Evolutionary conservation across 371 early-diverging fungal genomes (phyloP).

Genomic region (Actinomortierella ambigua): DNA sequence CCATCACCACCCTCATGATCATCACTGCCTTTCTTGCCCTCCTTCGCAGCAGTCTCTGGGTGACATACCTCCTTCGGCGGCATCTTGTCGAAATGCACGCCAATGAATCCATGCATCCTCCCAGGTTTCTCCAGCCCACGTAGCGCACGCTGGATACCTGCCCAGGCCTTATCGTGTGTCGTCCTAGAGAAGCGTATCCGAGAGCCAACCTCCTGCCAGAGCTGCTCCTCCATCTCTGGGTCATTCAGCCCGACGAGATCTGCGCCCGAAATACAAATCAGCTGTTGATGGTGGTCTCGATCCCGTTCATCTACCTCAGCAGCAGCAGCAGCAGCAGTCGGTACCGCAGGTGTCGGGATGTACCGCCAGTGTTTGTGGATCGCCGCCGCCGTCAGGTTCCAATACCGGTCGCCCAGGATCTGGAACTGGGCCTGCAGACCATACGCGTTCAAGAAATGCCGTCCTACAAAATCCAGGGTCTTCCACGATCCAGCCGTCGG

Average conservation of each 20-base stretch:
- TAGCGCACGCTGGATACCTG: slow-evolving; percentile 11
- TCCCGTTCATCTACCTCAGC: not conserved
- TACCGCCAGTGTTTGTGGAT: slow-evolving; percentile 28
- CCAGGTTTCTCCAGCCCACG: slow-evolving; percentile 13
- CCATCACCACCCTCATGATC: not conserved
- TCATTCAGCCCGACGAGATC: slow-evolving; percentile 22
- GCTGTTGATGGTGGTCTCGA: slow-evolving; percentile 14
- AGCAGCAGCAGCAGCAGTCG: not conserved
- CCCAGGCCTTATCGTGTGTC: slow-evolving; percentile 4
- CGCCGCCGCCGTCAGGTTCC: slow-evolving; percentile 26
- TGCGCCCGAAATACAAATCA: slow-evolving; percentile 33
- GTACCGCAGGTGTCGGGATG: not conserved
- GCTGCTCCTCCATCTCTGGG: slow-evolving; percentile 24
- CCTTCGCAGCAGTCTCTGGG: not conserved
- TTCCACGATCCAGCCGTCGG: slow-evolving; percentile 38
- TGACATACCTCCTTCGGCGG: slow-evolving; percentile 25
- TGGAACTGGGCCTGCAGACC: slow-evolving; percentile 31
- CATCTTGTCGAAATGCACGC: slow-evolving; percentile 35
- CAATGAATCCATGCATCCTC: slow-evolving; percentile 20
- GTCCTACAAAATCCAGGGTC: slow-evolving; percentile 32
- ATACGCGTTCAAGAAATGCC: slow-evolving; percentile 34
- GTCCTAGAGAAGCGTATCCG: slow-evolving; percentile 10
- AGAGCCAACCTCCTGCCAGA: slow-evolving; percentile 30
- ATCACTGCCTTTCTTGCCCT: not conserved
- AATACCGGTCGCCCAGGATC: slow-evolving; percentile 21